Base-by-base conservation (phyloP, 768 basidiomycete genomes). In the Russula foetens region DNA sequence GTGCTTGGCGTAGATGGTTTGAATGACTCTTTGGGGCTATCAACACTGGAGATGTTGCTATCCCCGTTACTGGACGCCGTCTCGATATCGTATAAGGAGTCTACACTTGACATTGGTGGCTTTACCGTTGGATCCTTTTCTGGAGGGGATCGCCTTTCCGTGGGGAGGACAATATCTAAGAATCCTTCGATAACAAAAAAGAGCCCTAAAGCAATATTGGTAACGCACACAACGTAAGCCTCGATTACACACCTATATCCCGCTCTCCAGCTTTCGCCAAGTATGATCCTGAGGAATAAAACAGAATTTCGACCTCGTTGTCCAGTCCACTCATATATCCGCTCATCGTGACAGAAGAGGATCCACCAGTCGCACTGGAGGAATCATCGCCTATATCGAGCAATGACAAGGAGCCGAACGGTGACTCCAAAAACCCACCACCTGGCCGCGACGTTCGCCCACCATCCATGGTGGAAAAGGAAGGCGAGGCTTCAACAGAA, bases 171-270 rank as follows among this genome's bases (percentile, higher is more conserved):
- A 46, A 98, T 95, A 68, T 99, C 97, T 38, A 99, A 75, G 72
- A 97, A 92, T 0, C 97, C 97, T 65, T 98, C 94, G 47, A 97
- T 94, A 47, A 97, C 91, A 67, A 92, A 97, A 78, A 93, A 97
- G 24, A 96, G 74, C 24, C 90, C 91, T 86, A 51, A 29, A 52
- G 29, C 7, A 12, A 43, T 41, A 43, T 43, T 19, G 52, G 47
- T 45, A 2, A 38, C 62, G 39, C 62, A 53, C n/a, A 46, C 1
- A 19, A 38, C 46, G 14, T 17, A 3, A 51, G 31, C 46, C n/a
- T 28, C 28, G 24, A 29, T 26, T 7, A 66, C 69, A 62, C 58
- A 84, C 94, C 94, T 56, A 91, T 88, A 63, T 94, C 88, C 57
- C 83, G 76, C 71, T 99, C 95, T 44, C 94, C 96, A 7, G 94